Evolutionary conservation across 1,284 basidiomycete genomes (phyloP), one percentile per base, ranked within the genome.

Genomic region (Pseudozyma sp.): DNA sequence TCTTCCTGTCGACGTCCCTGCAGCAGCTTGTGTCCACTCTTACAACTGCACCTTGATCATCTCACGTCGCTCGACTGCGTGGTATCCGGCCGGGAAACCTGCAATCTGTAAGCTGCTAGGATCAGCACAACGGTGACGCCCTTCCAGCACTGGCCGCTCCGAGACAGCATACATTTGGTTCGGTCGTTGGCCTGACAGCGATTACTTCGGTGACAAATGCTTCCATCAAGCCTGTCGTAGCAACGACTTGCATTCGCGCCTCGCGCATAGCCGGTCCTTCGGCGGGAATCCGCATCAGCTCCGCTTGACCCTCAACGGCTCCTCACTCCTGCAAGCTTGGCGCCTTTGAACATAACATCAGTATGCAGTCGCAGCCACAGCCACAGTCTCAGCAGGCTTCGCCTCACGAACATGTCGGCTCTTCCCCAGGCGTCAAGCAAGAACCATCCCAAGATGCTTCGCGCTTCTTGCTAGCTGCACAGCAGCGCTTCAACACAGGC

Each of bases 311-410:
- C 35, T 37, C 35, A 37, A 9, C 9, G 14, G 8, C 35, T 9
- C 4, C 35, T 42, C 40, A 24, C 24, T 24, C 24, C 24, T 24
- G 24, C 24, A 24, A 24, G 24, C 24, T 24, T 24, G 24, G 24
- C 24, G 24, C 24, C 24, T 24, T 24, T 24, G 24, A 24, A 31
- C 33, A 33, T 13, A 14, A 35, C 37, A 42, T 24, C 56, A 60
- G n/a, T 14, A 69, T 69, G 67, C 61, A 64, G 53, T 58, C 67
- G 19, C 61, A 62, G 34, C 31, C 56, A 8, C 61, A 51, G 24
- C 24, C 24, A 17, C 52, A 47, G 14, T n/a, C 56, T 39, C 56
- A 44, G 34, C 49, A 50, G 44, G 52, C 49, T 11, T 60, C 61
- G 7, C 53, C 67, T 5, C 40, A 19, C 30, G 46, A 63, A n/a